Conservation (phyloP, 257 asterid genomes). For the Scutellaria minor region DNA sequence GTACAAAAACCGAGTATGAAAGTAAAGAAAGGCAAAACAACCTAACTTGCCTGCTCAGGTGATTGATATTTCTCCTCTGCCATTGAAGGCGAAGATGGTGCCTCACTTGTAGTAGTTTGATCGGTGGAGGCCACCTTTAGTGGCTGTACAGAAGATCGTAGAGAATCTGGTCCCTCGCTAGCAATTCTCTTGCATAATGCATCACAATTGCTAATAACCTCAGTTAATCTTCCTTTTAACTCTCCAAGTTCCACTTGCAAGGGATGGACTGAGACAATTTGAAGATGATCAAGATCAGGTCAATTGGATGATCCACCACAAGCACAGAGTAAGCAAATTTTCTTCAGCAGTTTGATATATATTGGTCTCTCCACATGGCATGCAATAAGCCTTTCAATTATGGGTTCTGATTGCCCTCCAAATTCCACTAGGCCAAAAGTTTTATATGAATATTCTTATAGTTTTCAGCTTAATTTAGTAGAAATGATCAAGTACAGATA, state of each 20-base stretch:
- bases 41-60: conserved; percentile 34
- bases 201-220: conserved; percentile 90
- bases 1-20: conserved; percentile 4
- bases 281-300: conserved; percentile 25
- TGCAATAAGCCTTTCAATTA: conserved; percentile 11
- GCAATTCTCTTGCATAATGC: conserved; percentile 85
- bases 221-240: conserved; percentile 90
- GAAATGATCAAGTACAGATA: background rate
- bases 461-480: conserved; percentile 13
- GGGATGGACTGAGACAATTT: conserved; percentile 60
- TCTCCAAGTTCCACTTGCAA: conserved; percentile 97
- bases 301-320: conserved; percentile 4
- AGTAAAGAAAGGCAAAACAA: background rate
- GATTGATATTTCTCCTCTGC: conserved; percentile 32
- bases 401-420: conserved; percentile 4
- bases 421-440: conserved; percentile 3
- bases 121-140: conserved; percentile 51
- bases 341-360: background rate
- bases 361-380: background rate
- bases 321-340: background rate
- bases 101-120: conserved; percentile 28
- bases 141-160: conserved; percentile 70
- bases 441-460: background rate
- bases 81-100: conserved; percentile 22
- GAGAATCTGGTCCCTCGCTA: conserved; percentile 79